Evolutionary conservation across 208 protist genomes (phyloP).

Genomic region (Lotmaria passim): DNA sequence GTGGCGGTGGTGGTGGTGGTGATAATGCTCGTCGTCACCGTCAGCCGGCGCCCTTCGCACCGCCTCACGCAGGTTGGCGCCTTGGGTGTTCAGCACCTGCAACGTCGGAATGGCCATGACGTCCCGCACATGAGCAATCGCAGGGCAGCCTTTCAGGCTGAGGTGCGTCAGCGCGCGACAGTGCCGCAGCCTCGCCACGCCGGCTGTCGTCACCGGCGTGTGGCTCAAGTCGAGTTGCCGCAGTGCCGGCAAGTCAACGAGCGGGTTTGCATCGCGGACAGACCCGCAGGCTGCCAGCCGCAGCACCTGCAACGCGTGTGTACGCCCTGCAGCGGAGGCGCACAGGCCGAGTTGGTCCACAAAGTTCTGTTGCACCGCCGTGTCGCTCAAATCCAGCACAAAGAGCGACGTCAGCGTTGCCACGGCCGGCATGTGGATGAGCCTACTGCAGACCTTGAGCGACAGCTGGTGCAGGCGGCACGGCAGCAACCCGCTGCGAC

Average conservation of each 20-base stretch:
- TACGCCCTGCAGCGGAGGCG: neutral
- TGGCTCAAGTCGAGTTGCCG: conserved; percentile 15
- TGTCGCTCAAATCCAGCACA: conserved; percentile 16
- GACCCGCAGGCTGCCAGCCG: conserved; percentile 2
- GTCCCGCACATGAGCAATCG: neutral
- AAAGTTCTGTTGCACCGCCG: conserved; percentile 1
- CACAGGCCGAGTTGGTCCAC: neutral
- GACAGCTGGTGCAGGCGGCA: neutral
- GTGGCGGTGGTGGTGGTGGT: no score
- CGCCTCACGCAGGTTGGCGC: conserved; percentile 6
- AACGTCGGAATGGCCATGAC: neutral
- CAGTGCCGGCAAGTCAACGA: conserved; percentile 10
- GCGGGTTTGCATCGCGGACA: neutral
- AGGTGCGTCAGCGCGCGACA: conserved; percentile 6
- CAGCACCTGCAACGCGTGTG: conserved; percentile 13
- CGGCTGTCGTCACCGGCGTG: conserved; percentile 14
- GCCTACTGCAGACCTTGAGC: neutral
- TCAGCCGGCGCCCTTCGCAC: neutral
- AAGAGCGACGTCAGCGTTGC: neutral
- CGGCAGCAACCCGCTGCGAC: neutral
- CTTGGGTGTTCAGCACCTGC: conserved; percentile 21
- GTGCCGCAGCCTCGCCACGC: neutral
- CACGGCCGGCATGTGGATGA: neutral
- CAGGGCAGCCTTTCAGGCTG: conserved; percentile 7
- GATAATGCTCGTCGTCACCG: neutral